Evolutionary conservation across 2,329 filamentous ascomycete species (phyloP), one percentile per base, ranked within the genome.

Genomic region (Fusarium globosum): DNA sequence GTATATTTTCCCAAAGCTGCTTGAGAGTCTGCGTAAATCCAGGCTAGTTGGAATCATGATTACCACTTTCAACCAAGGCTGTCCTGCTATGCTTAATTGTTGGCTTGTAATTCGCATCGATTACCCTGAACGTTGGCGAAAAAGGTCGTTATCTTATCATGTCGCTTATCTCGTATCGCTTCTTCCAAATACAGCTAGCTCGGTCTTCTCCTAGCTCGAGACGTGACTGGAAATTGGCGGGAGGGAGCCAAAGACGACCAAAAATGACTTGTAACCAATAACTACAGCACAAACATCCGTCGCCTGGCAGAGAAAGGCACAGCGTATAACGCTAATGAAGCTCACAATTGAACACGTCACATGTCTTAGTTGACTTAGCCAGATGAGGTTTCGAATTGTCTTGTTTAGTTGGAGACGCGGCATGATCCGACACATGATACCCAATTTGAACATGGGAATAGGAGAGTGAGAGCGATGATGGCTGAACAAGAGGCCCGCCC

Each of bases 121-220:
- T 49, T 49, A 23, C 46, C 46, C 30, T 23, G 46, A 51, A 35
- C 7, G 7, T 7, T 2, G 1, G 8, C 1, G 45, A 4, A 6
- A 9, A 21, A 6, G 4, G 20, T 5, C 4, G 26, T 28, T 7
- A 28, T 21, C 18, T 21, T 15, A 46, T 46, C 20, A 4, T 5
- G 7, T n/a, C 6, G 9, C 26, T 48, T 43, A 4, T 28, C 18
- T 10, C 0, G 3, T 4, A 46, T 21, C 18, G 12, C 6, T 1
- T 33, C 6, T n/a, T 15, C 46, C 11, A 16, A 18, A 51, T 4
- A 13, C 21, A 49, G 46, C 46, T 33, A 51, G 21, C 15, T 35
- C 14, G 12, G 7, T 6, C 6, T 7, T 30, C 46, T 33, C 20
- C 20, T n/a, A 14, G 14, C 21, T 15, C 8, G 4, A 11, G 8